Conservation (phyloP, 2,329 filamentous ascomycete species). For the Boeremia lycopersici region DNA sequence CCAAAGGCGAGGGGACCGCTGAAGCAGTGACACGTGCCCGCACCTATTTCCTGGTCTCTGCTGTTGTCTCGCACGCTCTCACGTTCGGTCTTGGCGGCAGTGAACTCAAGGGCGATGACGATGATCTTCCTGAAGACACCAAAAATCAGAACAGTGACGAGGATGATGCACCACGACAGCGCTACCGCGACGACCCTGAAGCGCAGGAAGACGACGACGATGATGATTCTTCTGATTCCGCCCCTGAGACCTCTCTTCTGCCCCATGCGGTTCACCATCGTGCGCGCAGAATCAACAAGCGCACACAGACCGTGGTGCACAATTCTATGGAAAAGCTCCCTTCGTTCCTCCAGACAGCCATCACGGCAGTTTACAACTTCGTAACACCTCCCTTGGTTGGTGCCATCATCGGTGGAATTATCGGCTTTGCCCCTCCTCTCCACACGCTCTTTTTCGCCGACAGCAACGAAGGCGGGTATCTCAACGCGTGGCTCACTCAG, state of each 20-base stretch:
- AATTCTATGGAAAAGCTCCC: conserved; percentile 33
- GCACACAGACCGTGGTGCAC: conserved; percentile 34
- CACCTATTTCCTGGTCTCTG: conserved; percentile 70
- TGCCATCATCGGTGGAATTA: conserved; percentile 61
- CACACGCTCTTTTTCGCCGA: conserved; percentile 67
- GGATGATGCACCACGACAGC: conserved; percentile 3
- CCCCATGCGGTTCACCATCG: conserved; percentile 46
- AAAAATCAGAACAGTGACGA: conserved; percentile 19
- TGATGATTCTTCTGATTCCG: conserved; percentile 30
- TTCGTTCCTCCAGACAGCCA: conserved; percentile 45
- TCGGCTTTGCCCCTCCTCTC: conserved; percentile 65
- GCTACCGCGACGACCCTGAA: conserved; percentile 17
- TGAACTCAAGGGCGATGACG: conserved; percentile 57
- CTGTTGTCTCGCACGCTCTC: conserved; percentile 66
- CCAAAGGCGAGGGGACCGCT: conserved; percentile 50
- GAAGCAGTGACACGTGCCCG: conserved; percentile 64
- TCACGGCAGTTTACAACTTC: conserved; percentile 57
- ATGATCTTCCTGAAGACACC: conserved; percentile 46
- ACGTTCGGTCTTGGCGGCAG: conserved; percentile 69
- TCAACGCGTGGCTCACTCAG: conserved; percentile 70
- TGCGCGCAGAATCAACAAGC: conserved; percentile 42
- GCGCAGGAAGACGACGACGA: conserved; percentile 29
- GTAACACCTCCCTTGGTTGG: conserved; percentile 68
- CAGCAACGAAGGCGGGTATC: conserved; percentile 64
- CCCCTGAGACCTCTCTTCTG: conserved; percentile 57